Percentiles rank a stretch among this genome's conserved stretches.
These are phyloP conservation scores for Ailanthus altissimus DNA, from an alignment of 345 rosid genomes.

Conservation along the genomic window DNA sequence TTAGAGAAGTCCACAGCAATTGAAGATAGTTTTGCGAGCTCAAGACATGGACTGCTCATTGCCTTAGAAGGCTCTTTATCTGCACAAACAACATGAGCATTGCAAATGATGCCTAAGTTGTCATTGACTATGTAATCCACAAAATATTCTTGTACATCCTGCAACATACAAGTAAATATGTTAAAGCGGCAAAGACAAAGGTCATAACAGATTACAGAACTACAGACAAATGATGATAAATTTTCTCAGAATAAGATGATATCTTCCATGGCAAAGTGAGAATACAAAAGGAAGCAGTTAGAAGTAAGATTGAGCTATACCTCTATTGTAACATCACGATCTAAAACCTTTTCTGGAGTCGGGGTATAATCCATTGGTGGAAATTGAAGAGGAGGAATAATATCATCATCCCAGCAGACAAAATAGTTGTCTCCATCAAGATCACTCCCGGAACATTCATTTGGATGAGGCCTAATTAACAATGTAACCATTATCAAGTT, in stretches of 20 bases:
- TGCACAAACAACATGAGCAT: slow-evolving; percentile 25
- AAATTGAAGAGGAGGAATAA: slow-evolving; percentile 21
- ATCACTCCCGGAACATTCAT: slow-evolving; percentile 35
- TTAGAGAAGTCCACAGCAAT: slow-evolving; percentile 38
- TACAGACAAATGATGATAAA: neutral
- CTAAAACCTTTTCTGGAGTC: neutral
- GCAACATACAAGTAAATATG: neutral
- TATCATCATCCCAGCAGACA: slow-evolving; percentile 29
- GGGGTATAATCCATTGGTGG: slow-evolving; percentile 26
- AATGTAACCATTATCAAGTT: neutral
- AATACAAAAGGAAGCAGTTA: neutral
- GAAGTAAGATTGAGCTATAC: slow-evolving; percentile 3
- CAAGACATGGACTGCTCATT: slow-evolving; percentile 4
- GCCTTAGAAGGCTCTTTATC: slow-evolving; percentile 24
- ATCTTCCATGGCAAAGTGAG: neutral
- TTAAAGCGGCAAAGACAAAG: neutral
- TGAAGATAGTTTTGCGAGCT: slow-evolving; percentile 28
- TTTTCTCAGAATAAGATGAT: neutral
- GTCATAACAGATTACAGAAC: neutral
- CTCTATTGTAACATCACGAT: slow-evolving; percentile 26
- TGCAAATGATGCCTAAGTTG: slow-evolving; percentile 28
- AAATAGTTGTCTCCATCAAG: slow-evolving; percentile 36
- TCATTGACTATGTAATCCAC: slow-evolving; percentile 27
- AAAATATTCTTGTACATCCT: slow-evolving; percentile 35
- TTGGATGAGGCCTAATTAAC: slow-evolving; percentile 24